Percentiles rank a stretch among this genome's conserved stretches.
Evolutionary conservation across 2,329 filamentous ascomycete species (phyloP).

Genomic region (Monilinia laxa): DNA sequence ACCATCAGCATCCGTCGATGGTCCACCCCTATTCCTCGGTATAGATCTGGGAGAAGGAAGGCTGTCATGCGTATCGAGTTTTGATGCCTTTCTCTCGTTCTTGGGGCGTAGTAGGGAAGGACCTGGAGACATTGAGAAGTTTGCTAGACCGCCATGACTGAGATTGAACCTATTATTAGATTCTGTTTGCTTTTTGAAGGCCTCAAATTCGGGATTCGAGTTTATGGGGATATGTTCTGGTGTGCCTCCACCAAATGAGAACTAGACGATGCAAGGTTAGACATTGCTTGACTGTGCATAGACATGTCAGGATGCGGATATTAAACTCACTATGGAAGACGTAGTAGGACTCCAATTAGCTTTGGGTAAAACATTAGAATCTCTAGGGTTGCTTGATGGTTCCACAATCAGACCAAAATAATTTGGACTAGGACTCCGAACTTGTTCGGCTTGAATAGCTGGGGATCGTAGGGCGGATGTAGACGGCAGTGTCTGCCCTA

Average conservation of each 20-base stretch:
- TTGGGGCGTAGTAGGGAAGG: constrained; percentile 27
- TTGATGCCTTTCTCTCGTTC: constrained; percentile 32
- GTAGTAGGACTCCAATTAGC: constrained; percentile 74
- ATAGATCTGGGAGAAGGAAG: constrained; percentile 32
- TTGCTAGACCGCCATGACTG: constrained; percentile 44
- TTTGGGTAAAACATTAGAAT: constrained; percentile 61
- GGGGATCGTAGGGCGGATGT: constrained; percentile 35
- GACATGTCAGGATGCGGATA: background rate
- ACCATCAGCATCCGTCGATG: constrained; percentile 44
- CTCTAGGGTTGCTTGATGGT: constrained; percentile 57
- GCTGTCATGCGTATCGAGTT: constrained; percentile 30
- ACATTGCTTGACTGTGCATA: background rate
- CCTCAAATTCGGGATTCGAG: constrained; percentile 78
- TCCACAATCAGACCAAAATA: constrained; percentile 81
- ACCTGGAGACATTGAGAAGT: constrained; percentile 45
- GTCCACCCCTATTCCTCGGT: constrained; percentile 27
- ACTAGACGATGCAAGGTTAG: constrained; percentile 35
- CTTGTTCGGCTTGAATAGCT: constrained; percentile 27
- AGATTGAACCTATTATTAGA: constrained; percentile 56
- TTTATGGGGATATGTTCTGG: constrained; percentile 71
- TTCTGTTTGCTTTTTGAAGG: constrained; percentile 73
- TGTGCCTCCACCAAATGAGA: constrained; percentile 65
- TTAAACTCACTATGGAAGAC: constrained; percentile 54
- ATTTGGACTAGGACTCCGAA: constrained; percentile 67
- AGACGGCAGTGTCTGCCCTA: constrained; percentile 34